phyloP scores from a whole-genome alignment of 768 basidiomycete genomes.

The Agrocybe praecox region DNA sequence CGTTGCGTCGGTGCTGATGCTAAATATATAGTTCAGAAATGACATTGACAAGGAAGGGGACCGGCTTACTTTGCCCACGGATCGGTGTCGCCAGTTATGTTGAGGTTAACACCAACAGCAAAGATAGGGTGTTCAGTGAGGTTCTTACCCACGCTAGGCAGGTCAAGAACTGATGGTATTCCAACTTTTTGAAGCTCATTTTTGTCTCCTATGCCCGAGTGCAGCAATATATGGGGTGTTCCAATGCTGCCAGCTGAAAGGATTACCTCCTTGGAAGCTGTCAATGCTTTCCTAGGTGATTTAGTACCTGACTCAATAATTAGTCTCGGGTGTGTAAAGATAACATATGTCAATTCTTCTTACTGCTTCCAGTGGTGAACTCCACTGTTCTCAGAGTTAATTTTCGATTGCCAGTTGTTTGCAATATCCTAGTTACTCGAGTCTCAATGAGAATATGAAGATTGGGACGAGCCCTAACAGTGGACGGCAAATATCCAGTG shows the following conservation, averaged over 20 bases:
- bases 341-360: background rate
- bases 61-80: conserved; percentile 1
- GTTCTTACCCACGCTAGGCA: conserved; percentile 37
- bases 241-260: conserved; percentile 38
- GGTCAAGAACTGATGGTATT: conserved; percentile 26
- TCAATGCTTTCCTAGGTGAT: background rate
- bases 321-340: background rate
- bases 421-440: background rate
- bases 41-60: background rate
- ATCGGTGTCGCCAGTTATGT: conserved; percentile 23
- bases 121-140: conserved; percentile 30
- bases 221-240: conserved; percentile 34
- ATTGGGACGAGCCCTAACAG: background rate
- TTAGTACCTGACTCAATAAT: background rate
- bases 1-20: conserved; percentile 22
- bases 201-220: conserved; percentile 36
- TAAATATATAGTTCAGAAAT: background rate
- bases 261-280: conserved; percentile 31
- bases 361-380: background rate
- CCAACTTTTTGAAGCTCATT: conserved; percentile 20
- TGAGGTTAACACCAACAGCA: conserved; percentile 19
- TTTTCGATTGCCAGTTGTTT: background rate
- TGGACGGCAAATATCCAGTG: background rate
- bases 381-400: background rate
- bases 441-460: background rate